Base-by-base conservation (phyloP, 2,329 filamentous ascomycete genomes). In the Aureobasidium sp. region DNA sequence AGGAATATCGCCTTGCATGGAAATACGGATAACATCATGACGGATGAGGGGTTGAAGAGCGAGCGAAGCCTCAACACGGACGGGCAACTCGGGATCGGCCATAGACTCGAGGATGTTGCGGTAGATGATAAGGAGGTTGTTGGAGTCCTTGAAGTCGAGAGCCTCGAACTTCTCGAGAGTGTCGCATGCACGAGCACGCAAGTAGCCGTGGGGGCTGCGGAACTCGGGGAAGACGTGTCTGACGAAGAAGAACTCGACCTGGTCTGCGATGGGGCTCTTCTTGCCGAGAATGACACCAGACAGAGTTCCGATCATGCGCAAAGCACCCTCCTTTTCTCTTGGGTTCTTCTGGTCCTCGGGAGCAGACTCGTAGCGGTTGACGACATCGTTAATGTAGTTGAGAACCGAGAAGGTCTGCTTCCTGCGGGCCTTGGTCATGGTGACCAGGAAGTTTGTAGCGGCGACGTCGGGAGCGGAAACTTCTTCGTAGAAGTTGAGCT, bases 181-280 rank as follows among this genome's bases (percentile, higher is more conserved):
- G 73, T 99, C 93, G 76, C 94, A 99, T 67, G 94, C 94, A 66
- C 94, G 88, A 37, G 94, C 94, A 62, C 94, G 89, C 53, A 99
- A 85, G 78, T 92, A 97, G 39, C 93, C 94, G 71, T 96, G 90
- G 15, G 85, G 82, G 76, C 91, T 97, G 68, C 90, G 87, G 80
- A 99, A 99, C 71, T 99, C 94, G 50, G 94, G 94, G 80, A 99
- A 97, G 62, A 99, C 94, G 71, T 97, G 96, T 70, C 93, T 89
- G 59, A 97, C 93, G 67, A 99, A 89, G 81, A 99, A 99, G 75
- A 96, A 97, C 75, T 99, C 94, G 62, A 97, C 92, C 75, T 97
- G 91, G 71, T 96, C 89, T 39, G 93, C 94, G 67, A 99, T 97
- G 1, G 94, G 94, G 71, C 92, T 97, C 82, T 97, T 97, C 82